Conservation (phyloP, 495 filamentous ascomycete genomes). For the Penicillium coprophilum region DNA sequence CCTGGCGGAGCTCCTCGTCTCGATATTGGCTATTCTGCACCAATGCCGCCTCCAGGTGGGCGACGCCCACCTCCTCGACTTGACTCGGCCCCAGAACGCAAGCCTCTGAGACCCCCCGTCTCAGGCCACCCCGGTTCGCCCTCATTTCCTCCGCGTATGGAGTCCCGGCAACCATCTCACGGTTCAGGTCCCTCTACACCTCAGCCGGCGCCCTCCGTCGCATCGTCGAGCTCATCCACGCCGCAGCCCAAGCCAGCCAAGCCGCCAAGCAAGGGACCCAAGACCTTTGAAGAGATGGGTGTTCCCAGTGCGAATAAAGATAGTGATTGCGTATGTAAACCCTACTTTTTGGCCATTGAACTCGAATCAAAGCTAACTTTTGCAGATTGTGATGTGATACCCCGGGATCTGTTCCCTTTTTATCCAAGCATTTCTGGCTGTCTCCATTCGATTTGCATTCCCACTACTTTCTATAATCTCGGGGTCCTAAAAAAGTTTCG, state of each 20-base stretch:
- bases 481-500: constrained; percentile 18
- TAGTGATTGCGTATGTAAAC: constrained; percentile 79
- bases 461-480: constrained; percentile 20
- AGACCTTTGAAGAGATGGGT: constrained; percentile 98
- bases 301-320: constrained; percentile 78
- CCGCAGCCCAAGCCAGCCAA: constrained; percentile 32
- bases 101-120: constrained; percentile 36
- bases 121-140: constrained; percentile 31
- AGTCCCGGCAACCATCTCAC: constrained; percentile 36
- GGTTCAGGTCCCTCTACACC: constrained; percentile 35
- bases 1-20: constrained; percentile 41
- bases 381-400: constrained; percentile 64
- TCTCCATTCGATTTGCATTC: constrained; percentile 14
- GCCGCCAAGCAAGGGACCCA: constrained; percentile 74
- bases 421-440: constrained; percentile 10
- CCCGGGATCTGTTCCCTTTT: constrained; percentile 25
- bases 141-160: constrained; percentile 35
- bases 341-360: constrained; percentile 6
- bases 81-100: constrained; percentile 37
- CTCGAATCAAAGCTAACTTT: constrained; percentile 27
- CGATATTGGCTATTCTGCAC: constrained; percentile 56
- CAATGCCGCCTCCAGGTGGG: constrained; percentile 43
- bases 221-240: constrained; percentile 25
- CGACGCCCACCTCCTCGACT: constrained; percentile 38
- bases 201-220: constrained; percentile 26